Evolutionary conservation across 805 yeast species (phyloP).

Genomic region (Candida adriatica): DNA sequence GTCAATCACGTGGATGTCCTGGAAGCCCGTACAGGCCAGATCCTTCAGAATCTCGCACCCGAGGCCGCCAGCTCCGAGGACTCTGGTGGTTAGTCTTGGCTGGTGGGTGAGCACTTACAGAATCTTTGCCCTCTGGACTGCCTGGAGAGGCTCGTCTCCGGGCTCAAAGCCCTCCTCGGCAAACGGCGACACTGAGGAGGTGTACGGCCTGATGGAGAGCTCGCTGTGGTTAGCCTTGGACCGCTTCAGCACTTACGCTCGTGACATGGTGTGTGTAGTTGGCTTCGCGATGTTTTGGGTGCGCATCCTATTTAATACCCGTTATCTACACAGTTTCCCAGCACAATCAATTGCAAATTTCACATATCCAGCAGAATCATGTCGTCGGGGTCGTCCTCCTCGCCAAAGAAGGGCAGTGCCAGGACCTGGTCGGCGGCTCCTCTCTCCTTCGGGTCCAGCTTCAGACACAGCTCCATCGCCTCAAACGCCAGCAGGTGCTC

Average conservation of each 20-base stretch:
- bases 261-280: conserved; percentile 3
- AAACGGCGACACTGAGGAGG: conserved; percentile 27
- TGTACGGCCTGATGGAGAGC: conserved; percentile 15
- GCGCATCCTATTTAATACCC: not conserved
- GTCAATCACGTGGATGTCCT: conserved; percentile 80
- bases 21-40: conserved; percentile 63
- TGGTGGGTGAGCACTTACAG: conserved; percentile 21
- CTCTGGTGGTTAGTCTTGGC: conserved; percentile 17
- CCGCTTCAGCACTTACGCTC: conserved; percentile 4
- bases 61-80: conserved; percentile 93
- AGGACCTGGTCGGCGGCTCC: conserved; percentile 77
- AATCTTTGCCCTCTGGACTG: conserved; percentile 24
- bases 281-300: not conserved
- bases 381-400: conserved; percentile 15
- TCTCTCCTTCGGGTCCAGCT: conserved; percentile 71
- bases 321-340: not conserved
- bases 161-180: conserved; percentile 30
- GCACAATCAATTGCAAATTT: not conserved
- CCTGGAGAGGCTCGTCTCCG: conserved; percentile 22
- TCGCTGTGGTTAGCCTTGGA: too few species aligned
- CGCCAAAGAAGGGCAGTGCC: conserved; percentile 20
- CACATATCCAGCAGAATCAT: conserved; percentile 8
- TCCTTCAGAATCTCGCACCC: conserved; percentile 88
- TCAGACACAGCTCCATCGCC: conserved; percentile 44
- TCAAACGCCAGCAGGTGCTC: conserved; percentile 20